phyloP scores from a whole-genome alignment of 805 yeast genomes.

The Myxozyma udenii region DNA sequence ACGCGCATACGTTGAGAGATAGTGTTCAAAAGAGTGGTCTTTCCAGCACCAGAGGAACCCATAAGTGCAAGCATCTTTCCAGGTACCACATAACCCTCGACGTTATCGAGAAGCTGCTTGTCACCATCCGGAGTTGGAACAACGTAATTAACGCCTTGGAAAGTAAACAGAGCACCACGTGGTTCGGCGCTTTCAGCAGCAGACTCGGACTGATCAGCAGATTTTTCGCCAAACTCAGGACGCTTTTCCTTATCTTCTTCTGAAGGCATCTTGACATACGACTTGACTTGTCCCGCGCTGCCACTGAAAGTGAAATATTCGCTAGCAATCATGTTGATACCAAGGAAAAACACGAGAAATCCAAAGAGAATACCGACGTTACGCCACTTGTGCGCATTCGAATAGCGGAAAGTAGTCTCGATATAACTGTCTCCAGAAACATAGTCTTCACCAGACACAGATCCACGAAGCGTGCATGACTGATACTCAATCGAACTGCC shows the following conservation, averaged over 20 bases:
- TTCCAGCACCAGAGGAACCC: constrained; percentile 80
- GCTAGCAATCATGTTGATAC: constrained; percentile 39
- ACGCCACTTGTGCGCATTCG: constrained; percentile 54
- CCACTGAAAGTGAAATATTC: constrained; percentile 39
- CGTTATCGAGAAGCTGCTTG: constrained; percentile 55
- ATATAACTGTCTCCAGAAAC: constrained; percentile 65
- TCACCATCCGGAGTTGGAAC: constrained; percentile 32
- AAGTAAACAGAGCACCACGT: constrained; percentile 16
- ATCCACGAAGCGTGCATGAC: constrained; percentile 62
- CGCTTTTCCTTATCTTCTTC: neutral
- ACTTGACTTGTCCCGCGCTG: constrained; percentile 46
- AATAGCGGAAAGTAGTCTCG: constrained; percentile 48
- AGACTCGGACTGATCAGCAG: neutral
- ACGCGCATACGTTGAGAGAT: constrained; percentile 66
- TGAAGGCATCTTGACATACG: constrained; percentile 6
- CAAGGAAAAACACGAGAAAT: constrained; percentile 52
- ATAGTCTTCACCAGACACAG: constrained; percentile 49
- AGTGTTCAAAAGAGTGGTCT: constrained; percentile 68
- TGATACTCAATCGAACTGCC: constrained; percentile 7
- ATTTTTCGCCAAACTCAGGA: neutral
- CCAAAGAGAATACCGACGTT: constrained; percentile 59
- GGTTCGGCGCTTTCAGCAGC: neutral
- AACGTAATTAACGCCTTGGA: constrained; percentile 29
- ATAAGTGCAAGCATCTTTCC: constrained; percentile 66
- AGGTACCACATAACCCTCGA: constrained; percentile 72